phyloP scores from a whole-genome alignment of 495 filamentous ascomycete genomes.

The Penicillium dipodomyicola region DNA sequence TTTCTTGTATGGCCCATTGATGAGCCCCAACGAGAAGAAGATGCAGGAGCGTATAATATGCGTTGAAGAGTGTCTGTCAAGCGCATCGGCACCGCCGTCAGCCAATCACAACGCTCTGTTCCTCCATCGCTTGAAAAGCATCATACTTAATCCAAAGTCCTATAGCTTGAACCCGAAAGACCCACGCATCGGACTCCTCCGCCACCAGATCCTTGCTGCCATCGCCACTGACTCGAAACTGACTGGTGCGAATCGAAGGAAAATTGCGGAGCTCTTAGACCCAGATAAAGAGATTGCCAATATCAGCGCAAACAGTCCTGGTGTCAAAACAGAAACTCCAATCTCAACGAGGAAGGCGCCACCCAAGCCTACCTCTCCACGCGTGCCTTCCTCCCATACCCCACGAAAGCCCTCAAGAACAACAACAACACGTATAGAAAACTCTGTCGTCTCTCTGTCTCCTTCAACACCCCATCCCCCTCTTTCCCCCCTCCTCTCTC shows the following conservation, averaged over 20 bases:
- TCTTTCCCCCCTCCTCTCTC: not conserved
- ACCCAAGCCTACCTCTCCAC: not conserved
- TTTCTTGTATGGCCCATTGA: constrained; percentile 5
- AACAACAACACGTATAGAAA: not conserved
- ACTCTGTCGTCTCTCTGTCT: not conserved
- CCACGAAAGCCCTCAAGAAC: not conserved
- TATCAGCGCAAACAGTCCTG: not conserved
- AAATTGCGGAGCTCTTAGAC: not conserved
- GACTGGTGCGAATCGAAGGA: not conserved
- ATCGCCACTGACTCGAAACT: not conserved
- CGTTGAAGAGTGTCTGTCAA: constrained; percentile 1
- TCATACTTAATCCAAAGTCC: not conserved
- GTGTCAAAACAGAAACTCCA: not conserved
- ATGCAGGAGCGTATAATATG: not conserved
- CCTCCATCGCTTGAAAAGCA: not conserved
- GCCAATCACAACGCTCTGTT: not conserved
- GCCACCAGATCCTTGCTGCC: not conserved
- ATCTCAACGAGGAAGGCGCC: not conserved
- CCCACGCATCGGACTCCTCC: not conserved
- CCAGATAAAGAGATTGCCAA: not conserved
- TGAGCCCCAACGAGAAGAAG: constrained; percentile 1
- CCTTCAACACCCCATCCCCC: not conserved
- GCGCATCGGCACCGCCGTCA: not conserved
- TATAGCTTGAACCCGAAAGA: not conserved
- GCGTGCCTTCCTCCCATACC: not conserved